Conservation (phyloP, 306 rosid species). For the Abrus pulchellus region DNA sequence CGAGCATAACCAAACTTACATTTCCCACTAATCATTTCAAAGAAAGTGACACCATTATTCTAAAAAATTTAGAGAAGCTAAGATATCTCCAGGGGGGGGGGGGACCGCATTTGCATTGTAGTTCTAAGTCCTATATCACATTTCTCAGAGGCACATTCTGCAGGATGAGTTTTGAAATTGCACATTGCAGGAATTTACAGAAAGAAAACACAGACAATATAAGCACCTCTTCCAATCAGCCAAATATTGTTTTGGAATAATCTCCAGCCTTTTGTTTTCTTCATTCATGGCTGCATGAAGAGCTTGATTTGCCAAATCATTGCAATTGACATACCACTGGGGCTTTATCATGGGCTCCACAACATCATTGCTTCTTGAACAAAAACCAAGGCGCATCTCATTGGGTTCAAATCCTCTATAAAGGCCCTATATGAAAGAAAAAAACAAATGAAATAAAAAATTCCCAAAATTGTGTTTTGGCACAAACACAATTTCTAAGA, state of each 20-base stretch:
- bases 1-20: constrained; percentile 18
- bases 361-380: constrained; percentile 95
- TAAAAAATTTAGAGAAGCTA: constrained; percentile 11
- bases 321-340: constrained; percentile 90
- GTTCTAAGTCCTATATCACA: constrained; percentile 38
- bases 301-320: constrained; percentile 71
- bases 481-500: constrained; percentile 23
- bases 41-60: constrained; percentile 14
- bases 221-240: constrained; percentile 86
- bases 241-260: constrained; percentile 83
- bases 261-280: constrained; percentile 70
- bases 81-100: neutral
- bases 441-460: constrained; percentile 41
- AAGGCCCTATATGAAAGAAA: constrained; percentile 69
- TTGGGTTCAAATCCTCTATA: constrained; percentile 84
- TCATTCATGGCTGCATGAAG: constrained; percentile 79
- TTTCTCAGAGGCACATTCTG: neutral
- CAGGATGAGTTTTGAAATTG: constrained; percentile 18
- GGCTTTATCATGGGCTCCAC: constrained; percentile 96
- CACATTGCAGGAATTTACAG: constrained; percentile 8
- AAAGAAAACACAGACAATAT: constrained; percentile 38
- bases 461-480: neutral
- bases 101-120: neutral
- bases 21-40: constrained; percentile 24
- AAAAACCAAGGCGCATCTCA: constrained; percentile 93